Evolutionary conservation across 495 filamentous ascomycete species (phyloP), one percentile per base, ranked within the genome.

Genomic region (Trichoderma erinaceum): DNA sequence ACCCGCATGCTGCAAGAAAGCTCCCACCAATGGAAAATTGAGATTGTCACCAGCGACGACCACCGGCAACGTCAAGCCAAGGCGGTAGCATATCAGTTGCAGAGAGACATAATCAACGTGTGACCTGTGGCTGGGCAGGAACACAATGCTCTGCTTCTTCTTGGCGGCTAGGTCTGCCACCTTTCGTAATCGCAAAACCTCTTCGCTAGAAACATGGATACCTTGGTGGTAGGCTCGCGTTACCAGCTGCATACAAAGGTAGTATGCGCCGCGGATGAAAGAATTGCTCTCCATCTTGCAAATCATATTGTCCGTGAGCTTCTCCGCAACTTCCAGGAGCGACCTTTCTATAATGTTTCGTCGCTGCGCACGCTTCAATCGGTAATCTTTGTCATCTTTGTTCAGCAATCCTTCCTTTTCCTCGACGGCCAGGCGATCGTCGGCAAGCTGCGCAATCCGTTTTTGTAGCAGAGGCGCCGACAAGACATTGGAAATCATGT

Each of bases 241-340:
- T 67, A 97, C 81, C 48, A 97, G 83, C 76, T 98, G 93, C 11
- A 93, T 94, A 69, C 83, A 83, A 63, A 96, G 70, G 78, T 97
- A 98, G 75, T 98, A 98, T 65, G 95, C 94, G 18, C 89, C 86
- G 29, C 95, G 80, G 71, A 99, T 97, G 72, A 98, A 97, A 32
- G 84, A 81, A 75, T 94, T 97, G 79, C 90, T 96, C 79, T 99
- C 95, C 81, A 97, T 93, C 78, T 98, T 99, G 85, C 95, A 97
- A 67, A 98, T 97, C 95, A 98, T 99, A 63, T 89, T 87, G 72
- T 97, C 91, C 68, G 92, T 90, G 82, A 94, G 87, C 58, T 87
- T 85, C 69, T 95, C 89, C 29, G 91, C 90, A 3, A 95, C 92
- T 72, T 96, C 88, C 64, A 84, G 81, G 41, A 88, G 75, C 44